phyloP scores from a whole-genome alignment of 371 early-diverging fungal species.

The Mycotypha africana region DNA sequence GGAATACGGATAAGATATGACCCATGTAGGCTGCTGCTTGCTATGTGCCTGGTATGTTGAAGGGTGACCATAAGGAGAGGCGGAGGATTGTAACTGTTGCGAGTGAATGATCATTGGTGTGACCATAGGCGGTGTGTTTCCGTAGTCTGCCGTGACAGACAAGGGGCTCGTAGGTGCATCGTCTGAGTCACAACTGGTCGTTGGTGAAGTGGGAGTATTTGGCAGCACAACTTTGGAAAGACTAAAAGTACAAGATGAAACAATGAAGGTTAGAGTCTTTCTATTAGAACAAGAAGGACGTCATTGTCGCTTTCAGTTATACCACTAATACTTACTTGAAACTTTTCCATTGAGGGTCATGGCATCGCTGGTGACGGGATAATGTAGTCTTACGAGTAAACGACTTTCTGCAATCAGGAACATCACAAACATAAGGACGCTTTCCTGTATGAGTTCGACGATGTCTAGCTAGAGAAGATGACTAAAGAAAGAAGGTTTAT shows the following conservation, averaged over 20 bases:
- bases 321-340: constrained; percentile 9
- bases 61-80: too few relatives aligned
- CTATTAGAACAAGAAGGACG: too few relatives aligned
- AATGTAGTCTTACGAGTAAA: constrained; percentile 67
- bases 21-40: too few relatives aligned
- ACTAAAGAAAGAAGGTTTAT: constrained; percentile 15
- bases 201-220: not conserved
- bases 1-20: too few relatives aligned
- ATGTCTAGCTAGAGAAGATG: constrained; percentile 45
- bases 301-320: too few relatives aligned
- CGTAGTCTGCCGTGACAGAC: too few relatives aligned
- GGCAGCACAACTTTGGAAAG: not conserved
- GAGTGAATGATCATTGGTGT: too few relatives aligned
- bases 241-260: not conserved
- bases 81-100: too few relatives aligned
- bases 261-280: too few relatives aligned
- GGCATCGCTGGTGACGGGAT: constrained; percentile 59
- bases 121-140: too few relatives aligned
- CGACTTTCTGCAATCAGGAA: constrained; percentile 50
- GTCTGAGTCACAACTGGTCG: not conserved
- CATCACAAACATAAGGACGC: constrained; percentile 44
- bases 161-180: not conserved
- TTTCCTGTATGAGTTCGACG: constrained; percentile 48
- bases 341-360: constrained; percentile 33
- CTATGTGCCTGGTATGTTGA: too few relatives aligned